Conservation (phyloP, 202 grass and related monocot genomes). For the Elaeis oleifera region DNA sequence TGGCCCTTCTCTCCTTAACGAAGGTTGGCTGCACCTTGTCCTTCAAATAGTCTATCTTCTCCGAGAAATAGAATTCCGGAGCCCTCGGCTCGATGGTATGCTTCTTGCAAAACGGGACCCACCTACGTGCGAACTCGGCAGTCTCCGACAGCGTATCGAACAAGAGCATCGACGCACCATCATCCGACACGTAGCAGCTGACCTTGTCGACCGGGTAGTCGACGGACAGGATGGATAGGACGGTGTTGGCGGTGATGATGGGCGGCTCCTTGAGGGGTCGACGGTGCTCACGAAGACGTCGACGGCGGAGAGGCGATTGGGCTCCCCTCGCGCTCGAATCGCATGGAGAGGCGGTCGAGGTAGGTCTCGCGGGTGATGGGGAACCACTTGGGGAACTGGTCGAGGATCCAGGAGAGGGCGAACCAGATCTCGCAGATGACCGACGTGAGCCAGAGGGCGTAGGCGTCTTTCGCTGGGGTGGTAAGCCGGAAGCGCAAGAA, state of each 20-base stretch:
- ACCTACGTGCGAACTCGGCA: conserved; percentile 3
- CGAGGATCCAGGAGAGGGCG: conserved; percentile 15
- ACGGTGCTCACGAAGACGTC: conserved; percentile 10
- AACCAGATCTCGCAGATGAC: conserved; percentile 19
- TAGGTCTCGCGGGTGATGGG: conserved; percentile 13
- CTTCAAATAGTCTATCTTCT: conserved; percentile 19
- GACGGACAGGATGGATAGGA: conserved; percentile 8
- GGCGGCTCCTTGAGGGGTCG: conserved; percentile 13
- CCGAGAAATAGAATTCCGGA: conserved; percentile 13
- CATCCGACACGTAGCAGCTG: conserved; percentile 14
- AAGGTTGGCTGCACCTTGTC: conserved; percentile 15
- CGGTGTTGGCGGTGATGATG: conserved; percentile 15
- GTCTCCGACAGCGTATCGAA: conserved; percentile 8
- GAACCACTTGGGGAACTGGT: conserved; percentile 19
- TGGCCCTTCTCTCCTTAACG: conserved; percentile 16
- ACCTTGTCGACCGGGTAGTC: conserved; percentile 11
- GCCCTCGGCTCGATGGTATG: conserved; percentile 1
- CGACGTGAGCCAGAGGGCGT: conserved; percentile 9
- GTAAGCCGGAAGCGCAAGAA: conserved; percentile 11
- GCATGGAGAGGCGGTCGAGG: conserved; percentile 15
- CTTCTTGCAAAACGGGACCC: conserved; percentile 17
- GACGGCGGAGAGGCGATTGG: conserved; percentile 1
- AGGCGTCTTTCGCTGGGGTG: conserved; percentile 9
- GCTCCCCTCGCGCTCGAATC: conserved; percentile 13
- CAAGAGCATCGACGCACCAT: conserved; percentile 7